Base-by-base conservation (phyloP, 73 alveolate genomes). In the Stentor coeruleus region DNA sequence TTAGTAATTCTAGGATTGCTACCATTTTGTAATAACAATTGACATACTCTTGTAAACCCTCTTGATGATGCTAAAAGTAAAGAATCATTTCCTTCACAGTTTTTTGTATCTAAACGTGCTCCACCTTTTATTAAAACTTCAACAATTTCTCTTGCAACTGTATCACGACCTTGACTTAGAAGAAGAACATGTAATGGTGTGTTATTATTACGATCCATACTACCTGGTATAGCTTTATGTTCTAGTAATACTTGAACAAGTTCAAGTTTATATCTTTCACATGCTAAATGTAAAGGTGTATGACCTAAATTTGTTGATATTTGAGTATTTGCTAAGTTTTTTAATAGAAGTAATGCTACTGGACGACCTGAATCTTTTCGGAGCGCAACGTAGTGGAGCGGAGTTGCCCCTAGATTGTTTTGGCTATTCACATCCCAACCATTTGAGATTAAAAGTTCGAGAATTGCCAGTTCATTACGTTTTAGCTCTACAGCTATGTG, bases 321-420 rank as follows among this genome's bases (percentile, higher is more conserved):
- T 1, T 66, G n/a, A 66, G 79, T 20, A 33, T 66, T 66, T 20
- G 79, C 79, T 20, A 26, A 31, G 1, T 20, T 20, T 2, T 66
- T 31, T 1, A 66, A 31, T 14, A 66, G 79, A 66, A 66, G 79
- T 26, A 11, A 31, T 1, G 79, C 79, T 20, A 66, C 79, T 20
- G n/a, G 36, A 28, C 39, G n/a, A 0, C 79, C 79, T 66, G 79
- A 26, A 2, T 66, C 79, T 66, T 66, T 66, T 0, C 79, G 79
- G 2, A 66, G 79, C 20, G 79, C 79, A 28, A 33, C 79, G 37
- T 66, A 66, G 33, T 66, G 79, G 37, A 66, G 79, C 37, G 79
- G 42, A 15, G 79, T 66, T 20, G 79, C 79, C 14, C 79, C 79
- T 66, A 66, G 37, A 40, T 66, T 66, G 79, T 66, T 66, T 33